phyloP scores from a whole-genome alignment of 2,329 filamentous ascomycete genomes.

The Curvularia sp. region DNA sequence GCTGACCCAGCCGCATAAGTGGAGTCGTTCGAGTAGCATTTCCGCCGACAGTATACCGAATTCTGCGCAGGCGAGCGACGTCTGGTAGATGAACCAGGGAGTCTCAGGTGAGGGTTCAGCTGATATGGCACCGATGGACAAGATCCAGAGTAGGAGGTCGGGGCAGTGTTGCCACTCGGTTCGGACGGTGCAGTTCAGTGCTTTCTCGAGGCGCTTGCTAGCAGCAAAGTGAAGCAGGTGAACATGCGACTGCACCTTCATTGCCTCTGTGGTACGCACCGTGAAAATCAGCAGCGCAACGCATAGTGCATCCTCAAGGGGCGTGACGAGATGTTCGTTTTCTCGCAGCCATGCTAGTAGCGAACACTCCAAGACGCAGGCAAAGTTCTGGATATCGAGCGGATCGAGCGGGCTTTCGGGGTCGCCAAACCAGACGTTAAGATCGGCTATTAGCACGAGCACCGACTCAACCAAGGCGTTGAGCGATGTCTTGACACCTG shows the following conservation, averaged over 20 bases:
- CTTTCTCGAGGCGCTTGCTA: constrained; percentile 45
- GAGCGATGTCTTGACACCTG: constrained; percentile 41
- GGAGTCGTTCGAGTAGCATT: constrained; percentile 39
- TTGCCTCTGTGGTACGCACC: constrained; percentile 45
- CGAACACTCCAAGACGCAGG: constrained; percentile 45
- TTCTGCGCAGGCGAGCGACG: constrained; percentile 43
- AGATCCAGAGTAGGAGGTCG: constrained; percentile 49
- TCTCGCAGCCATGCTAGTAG: constrained; percentile 44
- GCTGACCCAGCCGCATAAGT: constrained; percentile 49
- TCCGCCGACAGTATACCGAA: constrained; percentile 40
- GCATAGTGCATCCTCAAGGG: constrained; percentile 49
- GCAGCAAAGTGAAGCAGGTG: constrained; percentile 44
- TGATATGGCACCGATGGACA: constrained; percentile 47
- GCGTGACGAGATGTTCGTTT: constrained; percentile 33
- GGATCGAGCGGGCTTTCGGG: constrained; percentile 43
- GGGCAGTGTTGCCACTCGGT: constrained; percentile 43
- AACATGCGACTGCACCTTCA: constrained; percentile 34
- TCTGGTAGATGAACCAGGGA: constrained; percentile 45
- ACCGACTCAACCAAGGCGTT: constrained; percentile 39
- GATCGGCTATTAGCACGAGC: constrained; percentile 45
- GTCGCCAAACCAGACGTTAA: constrained; percentile 46
- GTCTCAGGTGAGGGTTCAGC: constrained; percentile 42
- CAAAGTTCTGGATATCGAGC: constrained; percentile 48
- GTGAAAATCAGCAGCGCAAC: constrained; percentile 49
- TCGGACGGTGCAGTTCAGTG: constrained; percentile 44